Base-by-base conservation (phyloP, 2,329 filamentous ascomycete species). In the Fusarium papillatum region DNA sequence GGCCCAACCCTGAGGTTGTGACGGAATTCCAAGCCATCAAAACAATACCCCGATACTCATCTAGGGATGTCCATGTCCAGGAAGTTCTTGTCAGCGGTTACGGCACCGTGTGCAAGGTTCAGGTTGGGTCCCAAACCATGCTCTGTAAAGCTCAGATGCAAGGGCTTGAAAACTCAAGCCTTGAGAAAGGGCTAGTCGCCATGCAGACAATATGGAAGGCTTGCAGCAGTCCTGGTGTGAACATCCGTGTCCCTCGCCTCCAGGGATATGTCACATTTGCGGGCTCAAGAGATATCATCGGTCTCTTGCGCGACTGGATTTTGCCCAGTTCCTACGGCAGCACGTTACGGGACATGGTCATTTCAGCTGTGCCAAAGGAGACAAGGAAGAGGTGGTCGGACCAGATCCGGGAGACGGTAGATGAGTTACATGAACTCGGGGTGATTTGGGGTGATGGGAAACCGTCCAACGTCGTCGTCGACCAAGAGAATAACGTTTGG, bases 211-310 rank as follows among this genome's bases (percentile, higher is more conserved):
- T 59, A 34, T 24, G 13, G 29, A 9, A 38, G 2, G 19, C 13
- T 2, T 19, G 9, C 5, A 19, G 24, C 0, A 1, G 19, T 3
- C n/a, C 13, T 17, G 4, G 1, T 24, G 53, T 16, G n/a, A 16
- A 10, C 2, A 59, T 59, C 7, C 53, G 31, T 8, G 53, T 59
- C 9, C 53, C 31, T 22, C 13, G 1, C 7, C n/a, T 59, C 0
- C 53, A 24, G 7, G 53, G 53, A 16, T 59, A 59, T 22, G 7
- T 24, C 19, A 59, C 19, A 36, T 24, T 22, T 24, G 53, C 53
- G 7, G 34, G 11, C 6, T 59, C 29, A 16, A 2, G 7, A 7
- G 53, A n/a, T 1, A 59, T 59, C 14, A 24, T 59, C 3, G 53
- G 53, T 16, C 53, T 59, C 2, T 10, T 59, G 24, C 53, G n/a